Evolutionary conservation across 768 basidiomycete species (phyloP).

Genomic region (Kwoniella sp.): DNA sequence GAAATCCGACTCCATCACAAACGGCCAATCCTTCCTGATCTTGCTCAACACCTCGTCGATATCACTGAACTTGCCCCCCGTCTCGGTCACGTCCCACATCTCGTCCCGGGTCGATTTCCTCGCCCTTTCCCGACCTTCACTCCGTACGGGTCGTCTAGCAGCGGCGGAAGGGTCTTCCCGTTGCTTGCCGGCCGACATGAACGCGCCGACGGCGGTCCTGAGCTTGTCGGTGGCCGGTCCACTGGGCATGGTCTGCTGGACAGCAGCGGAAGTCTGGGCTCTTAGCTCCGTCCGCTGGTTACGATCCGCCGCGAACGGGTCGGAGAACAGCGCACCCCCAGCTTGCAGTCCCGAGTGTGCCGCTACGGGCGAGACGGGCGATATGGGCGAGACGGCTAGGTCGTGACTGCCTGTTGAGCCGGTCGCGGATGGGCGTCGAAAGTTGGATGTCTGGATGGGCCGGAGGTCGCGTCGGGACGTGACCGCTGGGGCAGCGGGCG

Average conservation of each 20-base stretch:
- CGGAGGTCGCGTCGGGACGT: constrained; percentile 6
- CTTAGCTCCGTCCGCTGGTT: constrained; percentile 33
- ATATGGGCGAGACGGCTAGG: constrained; percentile 22
- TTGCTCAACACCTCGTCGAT: constrained; percentile 85
- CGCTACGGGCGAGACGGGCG: constrained; percentile 15
- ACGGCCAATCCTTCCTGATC: constrained; percentile 85
- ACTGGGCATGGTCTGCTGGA: constrained; percentile 16
- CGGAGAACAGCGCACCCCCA: constrained; percentile 23
- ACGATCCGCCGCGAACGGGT: constrained; percentile 44
- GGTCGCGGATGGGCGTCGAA: constrained; percentile 17
- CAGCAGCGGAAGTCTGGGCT: constrained; percentile 27
- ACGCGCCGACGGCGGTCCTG: constrained; percentile 42
- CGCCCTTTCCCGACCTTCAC: constrained; percentile 18
- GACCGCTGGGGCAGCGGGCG: constrained; percentile 4
- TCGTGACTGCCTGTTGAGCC: constrained; percentile 12
- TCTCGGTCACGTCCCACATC: constrained; percentile 23
- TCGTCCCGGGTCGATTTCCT: constrained; percentile 12
- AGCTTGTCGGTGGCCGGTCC: constrained; percentile 33
- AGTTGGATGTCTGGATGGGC: constrained; percentile 21
- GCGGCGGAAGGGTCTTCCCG: constrained; percentile 5
- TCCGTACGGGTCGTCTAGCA: constrained; percentile 19
- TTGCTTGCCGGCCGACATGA: constrained; percentile 32
- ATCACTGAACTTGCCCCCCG: constrained; percentile 60
- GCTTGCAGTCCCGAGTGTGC: background rate
- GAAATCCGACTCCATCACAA: constrained; percentile 62